Percentiles rank a stretch among this genome's conserved stretches.
Evolutionary conservation across 331 rosid genomes (phyloP).

Genomic region (Malus hybrid): DNA sequence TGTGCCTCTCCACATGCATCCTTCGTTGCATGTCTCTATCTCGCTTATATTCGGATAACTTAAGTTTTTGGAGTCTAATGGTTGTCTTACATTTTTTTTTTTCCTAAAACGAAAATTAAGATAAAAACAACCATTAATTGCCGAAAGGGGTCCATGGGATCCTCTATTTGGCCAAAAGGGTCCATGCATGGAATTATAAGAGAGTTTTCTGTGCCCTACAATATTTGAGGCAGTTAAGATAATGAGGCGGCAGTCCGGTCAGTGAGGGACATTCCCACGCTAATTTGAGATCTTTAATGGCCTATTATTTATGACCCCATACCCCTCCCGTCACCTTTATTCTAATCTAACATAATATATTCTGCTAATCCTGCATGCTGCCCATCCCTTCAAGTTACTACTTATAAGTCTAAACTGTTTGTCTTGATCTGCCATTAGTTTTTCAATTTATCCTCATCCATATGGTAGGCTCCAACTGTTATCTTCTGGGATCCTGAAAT

Average conservation of each 20-base stretch:
- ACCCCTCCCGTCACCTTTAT: background rate
- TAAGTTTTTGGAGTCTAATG: too few relatives aligned
- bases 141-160: background rate
- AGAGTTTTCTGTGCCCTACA: background rate
- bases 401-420: background rate
- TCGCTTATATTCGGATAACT: too few relatives aligned
- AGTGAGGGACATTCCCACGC: constrained; percentile 49
- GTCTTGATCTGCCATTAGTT: background rate
- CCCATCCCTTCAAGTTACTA: constrained; percentile 26
- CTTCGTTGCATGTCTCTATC: too few relatives aligned
- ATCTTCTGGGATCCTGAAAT: background rate
- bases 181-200: background rate
- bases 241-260: constrained; percentile 35
- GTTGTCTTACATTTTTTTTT: background rate
- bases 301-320: background rate
- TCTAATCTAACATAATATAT: background rate
- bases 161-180: background rate
- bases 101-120: background rate
- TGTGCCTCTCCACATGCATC: too few relatives aligned
- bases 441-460: background rate
- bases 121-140: background rate
- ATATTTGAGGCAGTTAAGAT: constrained; percentile 49
- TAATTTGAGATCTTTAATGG: background rate
- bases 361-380: constrained; percentile 16
- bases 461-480: constrained; percentile 17